Percentiles rank a stretch among this genome's conserved stretches.
These are phyloP conservation scores for Candida fluviatilis DNA, from an alignment of 805 yeast species.

Conservation along the genomic window DNA sequence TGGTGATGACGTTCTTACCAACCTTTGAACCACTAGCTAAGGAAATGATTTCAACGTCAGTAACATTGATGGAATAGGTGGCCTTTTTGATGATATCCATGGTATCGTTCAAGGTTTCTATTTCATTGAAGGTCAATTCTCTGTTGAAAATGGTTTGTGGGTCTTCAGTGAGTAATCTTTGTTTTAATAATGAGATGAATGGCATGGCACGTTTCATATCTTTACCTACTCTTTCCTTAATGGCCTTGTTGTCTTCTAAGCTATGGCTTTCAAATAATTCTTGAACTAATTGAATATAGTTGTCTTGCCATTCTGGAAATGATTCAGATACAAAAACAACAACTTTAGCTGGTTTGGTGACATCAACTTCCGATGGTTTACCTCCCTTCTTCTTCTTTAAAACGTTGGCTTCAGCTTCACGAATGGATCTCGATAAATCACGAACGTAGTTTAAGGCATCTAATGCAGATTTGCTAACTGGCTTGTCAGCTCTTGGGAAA, in stretches of 20 bases:
- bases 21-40: constrained; percentile 58
- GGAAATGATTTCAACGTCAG: constrained; percentile 55
- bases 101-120: constrained; percentile 56
- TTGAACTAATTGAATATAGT: constrained; percentile 64
- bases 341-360: constrained; percentile 65
- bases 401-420: constrained; percentile 88
- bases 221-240: constrained; percentile 67
- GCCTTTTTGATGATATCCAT: constrained; percentile 56
- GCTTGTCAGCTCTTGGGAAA: constrained; percentile 76
- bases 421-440: constrained; percentile 71
- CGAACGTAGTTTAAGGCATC: constrained; percentile 81
- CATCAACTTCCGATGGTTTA: constrained; percentile 70
- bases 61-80: constrained; percentile 52
- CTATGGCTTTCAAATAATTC: constrained; percentile 63
- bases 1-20: constrained; percentile 67
- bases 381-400: constrained; percentile 81
- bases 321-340: constrained; percentile 70
- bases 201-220: constrained; percentile 99
- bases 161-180: constrained; percentile 65
- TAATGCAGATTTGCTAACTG: constrained; percentile 55
- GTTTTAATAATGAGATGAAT: constrained; percentile 81
- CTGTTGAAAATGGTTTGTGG: constrained; percentile 84
- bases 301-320: constrained; percentile 71
- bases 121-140: constrained; percentile 79
- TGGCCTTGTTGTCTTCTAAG: constrained; percentile 59